Evolutionary conservation across 202 grass and related monocot genomes (phyloP), one percentile per base, ranked within the genome.

Genomic region (Cymbopogon flexuosus): DNA sequence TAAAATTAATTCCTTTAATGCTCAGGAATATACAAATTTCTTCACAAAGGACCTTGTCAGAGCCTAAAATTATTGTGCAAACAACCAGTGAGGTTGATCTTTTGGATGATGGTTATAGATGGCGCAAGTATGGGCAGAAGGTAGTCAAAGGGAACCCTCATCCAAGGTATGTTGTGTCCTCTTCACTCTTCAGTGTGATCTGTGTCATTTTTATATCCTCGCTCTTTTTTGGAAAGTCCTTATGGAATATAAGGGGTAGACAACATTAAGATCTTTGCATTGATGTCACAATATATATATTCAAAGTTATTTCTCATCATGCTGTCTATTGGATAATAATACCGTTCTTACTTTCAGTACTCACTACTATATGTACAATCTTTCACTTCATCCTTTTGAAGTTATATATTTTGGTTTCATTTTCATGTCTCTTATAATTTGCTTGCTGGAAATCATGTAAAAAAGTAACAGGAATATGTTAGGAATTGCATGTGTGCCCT

Each of bases 91-190:
- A 97, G 52, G 88, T 94, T 73, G 95, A 92, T 89, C 92, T 94
- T 85, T 79, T 97, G 77, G 90, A 93, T 89, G 95, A 97, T 91
- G 95, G 95, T 79, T 97, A 97, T 83, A 91, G 95, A 87, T 97
- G 95, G 95, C 95, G 95, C 79, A 97, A 97, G 81, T 97, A 97
- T 84, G 95, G 95, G 68, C 95, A 97, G 82, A 97, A 97, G 86
- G 90, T 94, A 24, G 95, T 97, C 12, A 97, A 97, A 93, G 95
- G 95, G 86, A 97, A 97, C 72, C 92, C 88, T 88, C 88, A 97
- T 87, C 95, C 95, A 84, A 94, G 95, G 95, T 94, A 83, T 46
- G 45, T 42, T 24, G 41, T 75, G 13, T 76, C 6, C 13, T 75
- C 19, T 62, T 3, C 46, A n/a, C 13, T 75, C 19, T 62, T 3